phyloP scores from a whole-genome alignment of 371 early-diverging fungal genomes.

The Batrachochytrium dendrobatidis region DNA sequence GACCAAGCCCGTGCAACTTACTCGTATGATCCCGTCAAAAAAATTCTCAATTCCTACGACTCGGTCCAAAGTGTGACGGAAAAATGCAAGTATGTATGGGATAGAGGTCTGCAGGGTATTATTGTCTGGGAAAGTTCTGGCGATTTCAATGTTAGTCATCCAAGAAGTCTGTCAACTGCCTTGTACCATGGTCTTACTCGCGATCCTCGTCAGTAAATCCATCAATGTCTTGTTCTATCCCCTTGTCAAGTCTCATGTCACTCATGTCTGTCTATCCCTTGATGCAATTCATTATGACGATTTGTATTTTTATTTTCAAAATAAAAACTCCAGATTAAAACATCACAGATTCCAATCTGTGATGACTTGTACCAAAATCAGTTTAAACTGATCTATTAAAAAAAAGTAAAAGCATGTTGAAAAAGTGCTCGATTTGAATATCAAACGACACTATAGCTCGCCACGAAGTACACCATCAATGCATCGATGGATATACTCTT shows the following conservation, averaged over 20 bases:
- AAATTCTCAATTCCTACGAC: conserved; percentile 78
- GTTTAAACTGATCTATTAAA: not conserved
- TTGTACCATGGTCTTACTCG: conserved; percentile 9
- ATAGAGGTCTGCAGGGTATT: conserved; percentile 62
- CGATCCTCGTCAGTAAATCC: no score
- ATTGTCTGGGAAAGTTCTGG: conserved; percentile 52
- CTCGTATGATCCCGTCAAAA: conserved; percentile 56
- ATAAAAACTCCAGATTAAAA: no score
- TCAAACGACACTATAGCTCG: conserved; percentile 33
- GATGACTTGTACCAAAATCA: no score
- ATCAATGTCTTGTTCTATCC: no score
- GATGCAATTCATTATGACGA: no score
- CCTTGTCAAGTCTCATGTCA: no score
- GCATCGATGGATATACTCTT: conserved; percentile 76
- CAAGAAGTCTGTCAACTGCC: conserved; percentile 14
- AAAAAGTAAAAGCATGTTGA: not conserved
- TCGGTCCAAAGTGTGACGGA: conserved; percentile 54
- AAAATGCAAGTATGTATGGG: conserved; percentile 66
- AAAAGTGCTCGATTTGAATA: no score
- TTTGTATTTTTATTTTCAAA: no score
- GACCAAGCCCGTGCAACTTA: conserved; percentile 57
- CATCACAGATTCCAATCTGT: no score
- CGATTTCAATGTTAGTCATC: conserved; percentile 22
- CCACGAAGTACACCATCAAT: conserved; percentile 69
- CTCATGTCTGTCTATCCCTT: no score